Evolutionary conservation across 2,329 filamentous ascomycete genomes (phyloP).

Genomic region (Ascomycota sp.): DNA sequence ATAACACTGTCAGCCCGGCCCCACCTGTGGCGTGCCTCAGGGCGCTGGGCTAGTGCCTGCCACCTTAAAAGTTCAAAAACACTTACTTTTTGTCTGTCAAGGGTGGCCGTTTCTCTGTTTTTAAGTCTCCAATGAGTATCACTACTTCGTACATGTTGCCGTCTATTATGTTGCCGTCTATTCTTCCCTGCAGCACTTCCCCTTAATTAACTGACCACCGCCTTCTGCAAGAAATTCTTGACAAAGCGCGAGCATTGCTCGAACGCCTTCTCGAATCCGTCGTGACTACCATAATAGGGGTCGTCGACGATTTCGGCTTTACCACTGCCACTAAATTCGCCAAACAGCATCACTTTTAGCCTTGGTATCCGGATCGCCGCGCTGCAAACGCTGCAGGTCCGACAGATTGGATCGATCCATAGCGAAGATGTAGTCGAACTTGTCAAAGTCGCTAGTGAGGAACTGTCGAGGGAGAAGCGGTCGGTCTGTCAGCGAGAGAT

Average conservation of each 20-base stretch:
- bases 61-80: no score
- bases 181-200: background rate
- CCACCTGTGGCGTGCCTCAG: no score
- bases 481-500: background rate
- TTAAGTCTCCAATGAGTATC: no score
- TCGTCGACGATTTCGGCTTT: constrained; percentile 58
- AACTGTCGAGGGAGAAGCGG: constrained; percentile 16
- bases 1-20: no score
- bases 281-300: constrained; percentile 75
- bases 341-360: constrained; percentile 64
- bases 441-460: constrained; percentile 48
- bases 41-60: no score
- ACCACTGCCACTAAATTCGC: constrained; percentile 49
- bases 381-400: constrained; percentile 42
- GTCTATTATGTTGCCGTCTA: no score
- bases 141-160: no score
- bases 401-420: constrained; percentile 77
- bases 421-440: constrained; percentile 83
- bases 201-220: constrained; percentile 11
- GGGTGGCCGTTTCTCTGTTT: no score
- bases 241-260: constrained; percentile 65
- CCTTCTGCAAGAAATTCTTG: constrained; percentile 48
- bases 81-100: no score
- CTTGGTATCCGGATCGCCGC: constrained; percentile 34
- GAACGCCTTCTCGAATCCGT: constrained; percentile 73